These are phyloP conservation scores for Penicillium daleae DNA, from an alignment of 495 filamentous ascomycete genomes.

Conservation along the genomic window DNA sequence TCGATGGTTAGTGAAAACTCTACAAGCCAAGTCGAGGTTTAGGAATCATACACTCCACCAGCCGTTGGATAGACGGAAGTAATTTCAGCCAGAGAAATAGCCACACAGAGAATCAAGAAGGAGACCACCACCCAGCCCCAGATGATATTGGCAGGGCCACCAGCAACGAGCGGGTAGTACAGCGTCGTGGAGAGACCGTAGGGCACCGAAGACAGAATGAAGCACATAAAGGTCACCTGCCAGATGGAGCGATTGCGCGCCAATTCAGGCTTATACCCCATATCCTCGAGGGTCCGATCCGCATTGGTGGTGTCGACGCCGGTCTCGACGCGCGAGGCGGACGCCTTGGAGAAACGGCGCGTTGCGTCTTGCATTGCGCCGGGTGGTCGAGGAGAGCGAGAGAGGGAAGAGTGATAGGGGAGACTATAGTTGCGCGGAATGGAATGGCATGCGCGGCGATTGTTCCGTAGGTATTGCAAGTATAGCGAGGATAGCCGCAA, in stretches of 20 bases:
- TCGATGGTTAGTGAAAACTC: no score
- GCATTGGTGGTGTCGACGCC: constrained; percentile 25
- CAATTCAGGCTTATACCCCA: constrained; percentile 61
- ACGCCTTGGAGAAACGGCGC: constrained; percentile 27
- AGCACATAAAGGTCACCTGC: constrained; percentile 41
- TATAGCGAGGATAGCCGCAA: neutral
- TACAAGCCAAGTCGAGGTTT: no score
- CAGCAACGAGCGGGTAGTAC: constrained; percentile 63
- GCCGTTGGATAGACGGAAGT: constrained; percentile 69
- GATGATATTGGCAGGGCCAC: constrained; percentile 63
- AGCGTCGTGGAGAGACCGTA: constrained; percentile 67
- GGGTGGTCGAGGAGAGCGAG: neutral
- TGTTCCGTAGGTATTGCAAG: neutral
- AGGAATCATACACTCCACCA: constrained; percentile 53
- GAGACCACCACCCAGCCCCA: constrained; percentile 68
- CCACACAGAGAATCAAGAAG: constrained; percentile 65
- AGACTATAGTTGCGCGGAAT: neutral
- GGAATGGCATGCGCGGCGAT: neutral
- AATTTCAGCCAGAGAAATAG: constrained; percentile 70
- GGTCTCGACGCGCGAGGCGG: constrained; percentile 17
- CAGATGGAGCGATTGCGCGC: constrained; percentile 55
- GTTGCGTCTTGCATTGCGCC: constrained; percentile 20
- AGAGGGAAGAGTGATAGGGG: neutral
- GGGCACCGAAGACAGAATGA: constrained; percentile 56
- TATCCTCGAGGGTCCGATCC: constrained; percentile 34